phyloP scores from a whole-genome alignment of 1,284 basidiomycete species.

The Moesziomyces antarcticus region DNA sequence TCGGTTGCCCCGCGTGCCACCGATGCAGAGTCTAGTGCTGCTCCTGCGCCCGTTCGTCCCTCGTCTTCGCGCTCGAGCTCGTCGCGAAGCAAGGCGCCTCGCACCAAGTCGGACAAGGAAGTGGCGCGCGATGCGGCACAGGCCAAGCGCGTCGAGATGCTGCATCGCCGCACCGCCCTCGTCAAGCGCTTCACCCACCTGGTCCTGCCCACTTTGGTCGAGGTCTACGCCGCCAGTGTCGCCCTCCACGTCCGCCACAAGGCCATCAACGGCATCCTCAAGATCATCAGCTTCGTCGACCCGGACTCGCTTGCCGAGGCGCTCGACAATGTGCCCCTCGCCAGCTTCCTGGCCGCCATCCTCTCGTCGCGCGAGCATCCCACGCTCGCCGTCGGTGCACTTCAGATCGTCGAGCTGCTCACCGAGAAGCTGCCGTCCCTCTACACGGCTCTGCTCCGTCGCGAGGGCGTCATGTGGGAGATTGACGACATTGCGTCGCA shows the following conservation, averaged over 20 bases:
- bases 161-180: slow-evolving; percentile 50
- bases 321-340: slow-evolving; percentile 61
- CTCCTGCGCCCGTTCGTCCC: slow-evolving; percentile 7
- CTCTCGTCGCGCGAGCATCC: slow-evolving; percentile 60
- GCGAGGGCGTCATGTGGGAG: slow-evolving; percentile 65
- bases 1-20: not conserved
- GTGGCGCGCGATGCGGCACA: slow-evolving; percentile 51
- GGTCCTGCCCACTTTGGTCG: slow-evolving; percentile 63
- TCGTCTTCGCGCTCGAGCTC: slow-evolving; percentile 21
- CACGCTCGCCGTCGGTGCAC: slow-evolving; percentile 49
- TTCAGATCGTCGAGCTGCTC: slow-evolving; percentile 67
- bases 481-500: slow-evolving; percentile 61
- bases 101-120: slow-evolving; percentile 52
- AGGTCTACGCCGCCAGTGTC: slow-evolving; percentile 64
- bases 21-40: slow-evolving; percentile 1
- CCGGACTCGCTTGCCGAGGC: slow-evolving; percentile 48
- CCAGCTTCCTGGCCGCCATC: slow-evolving; percentile 63
- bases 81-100: slow-evolving; percentile 14
- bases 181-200: slow-evolving; percentile 62
- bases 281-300: slow-evolving; percentile 62
- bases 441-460: slow-evolving; percentile 56
- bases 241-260: slow-evolving; percentile 54
- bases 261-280: slow-evolving; percentile 62
- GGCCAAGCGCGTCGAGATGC: slow-evolving; percentile 55
- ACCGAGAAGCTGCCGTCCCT: slow-evolving; percentile 55